Evolutionary conservation across 2,329 filamentous ascomycete genomes (phyloP).

Genomic region (Fusarium sp.): DNA sequence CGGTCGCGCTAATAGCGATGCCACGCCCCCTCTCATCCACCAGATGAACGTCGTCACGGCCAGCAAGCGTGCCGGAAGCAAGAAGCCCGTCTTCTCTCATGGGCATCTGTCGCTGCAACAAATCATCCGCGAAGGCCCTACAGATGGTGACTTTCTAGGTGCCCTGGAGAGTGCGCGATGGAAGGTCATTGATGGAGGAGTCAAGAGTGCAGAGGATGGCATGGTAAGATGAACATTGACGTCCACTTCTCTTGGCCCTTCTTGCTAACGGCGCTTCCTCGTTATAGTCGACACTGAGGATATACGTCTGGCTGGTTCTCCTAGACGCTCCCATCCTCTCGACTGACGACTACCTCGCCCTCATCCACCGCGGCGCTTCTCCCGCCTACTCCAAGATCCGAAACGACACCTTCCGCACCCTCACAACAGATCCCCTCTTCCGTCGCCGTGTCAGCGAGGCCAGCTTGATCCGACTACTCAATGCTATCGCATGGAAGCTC

Average conservation of each 20-base stretch:
- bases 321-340: slow-evolving; percentile 86
- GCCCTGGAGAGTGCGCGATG: slow-evolving; percentile 77
- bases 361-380: slow-evolving; percentile 92
- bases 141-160: slow-evolving; percentile 73
- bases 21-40: slow-evolving; percentile 56
- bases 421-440: slow-evolving; percentile 97
- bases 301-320: slow-evolving; percentile 96
- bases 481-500: slow-evolving; percentile 93
- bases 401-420: slow-evolving; percentile 96
- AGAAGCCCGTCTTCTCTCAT: slow-evolving; percentile 61
- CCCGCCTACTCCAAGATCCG: slow-evolving; percentile 97
- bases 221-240: slow-evolving; percentile 68
- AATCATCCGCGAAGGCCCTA: slow-evolving; percentile 83
- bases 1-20: slow-evolving; percentile 79
- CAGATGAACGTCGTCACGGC: slow-evolving; percentile 50
- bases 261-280: slow-evolving; percentile 2
- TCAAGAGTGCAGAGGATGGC: slow-evolving; percentile 82
- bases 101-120: slow-evolving; percentile 74
- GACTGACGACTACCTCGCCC: slow-evolving; percentile 87
- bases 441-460: slow-evolving; percentile 95
- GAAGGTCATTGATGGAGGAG: slow-evolving; percentile 79
- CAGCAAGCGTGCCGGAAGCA: slow-evolving; percentile 52
- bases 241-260: no score
- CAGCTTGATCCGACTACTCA: slow-evolving; percentile 91
- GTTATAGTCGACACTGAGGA: slow-evolving; percentile 83